A percentile compares a stretch with the other conserved stretches of the same genome.
Conservation (phyloP, 495 filamentous ascomycete genomes). For the Talaromyces nanjingensis region DNA sequence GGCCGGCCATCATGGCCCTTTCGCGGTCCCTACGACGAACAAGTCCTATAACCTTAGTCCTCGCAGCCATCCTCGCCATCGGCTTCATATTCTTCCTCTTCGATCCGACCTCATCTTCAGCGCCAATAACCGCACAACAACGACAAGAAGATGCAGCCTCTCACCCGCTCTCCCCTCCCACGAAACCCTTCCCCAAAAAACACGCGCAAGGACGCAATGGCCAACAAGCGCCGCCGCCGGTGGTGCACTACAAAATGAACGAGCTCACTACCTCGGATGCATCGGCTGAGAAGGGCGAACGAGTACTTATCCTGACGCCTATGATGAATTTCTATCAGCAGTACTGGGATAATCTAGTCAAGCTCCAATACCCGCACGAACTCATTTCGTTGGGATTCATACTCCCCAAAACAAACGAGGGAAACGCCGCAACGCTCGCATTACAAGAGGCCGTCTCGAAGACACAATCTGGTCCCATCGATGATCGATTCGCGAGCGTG, state of each 20-base stretch:
- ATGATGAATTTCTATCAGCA: constrained; percentile 85
- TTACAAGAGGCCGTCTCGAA: constrained; percentile 78
- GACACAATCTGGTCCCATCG: constrained; percentile 72
- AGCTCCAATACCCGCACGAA: constrained; percentile 83
- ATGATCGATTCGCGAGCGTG: constrained; percentile 80
- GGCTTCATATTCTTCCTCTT: constrained; percentile 63
- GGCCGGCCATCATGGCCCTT: constrained; percentile 38
- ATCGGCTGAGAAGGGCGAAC: constrained; percentile 72
- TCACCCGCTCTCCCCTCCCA: constrained; percentile 74
- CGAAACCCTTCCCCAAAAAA: constrained; percentile 71
- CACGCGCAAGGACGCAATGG: constrained; percentile 48
- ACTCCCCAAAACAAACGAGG: constrained; percentile 82
- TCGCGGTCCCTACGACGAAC: constrained; percentile 57
- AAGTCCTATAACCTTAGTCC: constrained; percentile 58
- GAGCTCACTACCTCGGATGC: constrained; percentile 74
- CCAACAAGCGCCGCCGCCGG: constrained; percentile 64
- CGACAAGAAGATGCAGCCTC: constrained; percentile 55
- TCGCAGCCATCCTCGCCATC: constrained; percentile 52
- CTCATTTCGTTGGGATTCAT: constrained; percentile 96
- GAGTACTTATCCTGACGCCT: constrained; percentile 84
- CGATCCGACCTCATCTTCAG: constrained; percentile 35
- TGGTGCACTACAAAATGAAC: constrained; percentile 91
- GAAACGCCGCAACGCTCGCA: constrained; percentile 70
- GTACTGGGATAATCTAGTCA: constrained; percentile 93
- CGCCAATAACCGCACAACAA: constrained; percentile 36